Base-by-base conservation (phyloP, 495 filamentous ascomycete species). In the Cercophora newfieldiana region DNA sequence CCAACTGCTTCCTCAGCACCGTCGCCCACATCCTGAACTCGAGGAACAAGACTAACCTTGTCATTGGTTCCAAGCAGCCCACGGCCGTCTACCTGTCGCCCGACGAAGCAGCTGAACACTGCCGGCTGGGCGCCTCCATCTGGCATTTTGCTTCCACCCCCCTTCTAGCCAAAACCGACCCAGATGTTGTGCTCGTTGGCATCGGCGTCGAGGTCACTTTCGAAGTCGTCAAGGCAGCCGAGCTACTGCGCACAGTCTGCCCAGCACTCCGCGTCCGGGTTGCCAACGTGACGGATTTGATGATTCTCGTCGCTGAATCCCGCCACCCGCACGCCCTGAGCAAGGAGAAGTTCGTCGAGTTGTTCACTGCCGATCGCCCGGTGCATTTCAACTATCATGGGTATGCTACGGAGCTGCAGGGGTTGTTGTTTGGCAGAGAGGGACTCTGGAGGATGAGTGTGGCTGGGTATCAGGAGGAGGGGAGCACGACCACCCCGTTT, bases 351-450 rank as follows among this genome's bases (percentile, higher is more conserved):
- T 91, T 90, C 63, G 74, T 82, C 29, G 76, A 80, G 1, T 72
- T 92, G 10, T 90, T 92, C 71, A 90, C 88, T 0, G n/a, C 70
- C 0, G 86, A 91, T 64, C 76, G 67, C 12, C 79, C 82, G 8
- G 81, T 91, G 48, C 80, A 87, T 69, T 87, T 91, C 78, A 93
- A 91, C 75, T 91, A 90, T 67, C 89, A 91, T 67, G 88, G 89
- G 14, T 91, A 91, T 67, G 71, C 80, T 10, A 81, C 81, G 19
- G 88, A 91, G 69, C 66, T 91, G 66, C 79, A 86, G 67, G 88
- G 88, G 0, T 69, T 90, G 54, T 79, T 91, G 1, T 90, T 91
- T 72, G 86, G 87, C 1, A 80, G 88, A 1, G 77, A 77, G 0
- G 69, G 73, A 21, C 65, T 85, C 7, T 77, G 83, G 12, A 78